phyloP scores from a whole-genome alignment of 2,329 filamentous ascomycete genomes.

The Celoporthe dispersa region DNA sequence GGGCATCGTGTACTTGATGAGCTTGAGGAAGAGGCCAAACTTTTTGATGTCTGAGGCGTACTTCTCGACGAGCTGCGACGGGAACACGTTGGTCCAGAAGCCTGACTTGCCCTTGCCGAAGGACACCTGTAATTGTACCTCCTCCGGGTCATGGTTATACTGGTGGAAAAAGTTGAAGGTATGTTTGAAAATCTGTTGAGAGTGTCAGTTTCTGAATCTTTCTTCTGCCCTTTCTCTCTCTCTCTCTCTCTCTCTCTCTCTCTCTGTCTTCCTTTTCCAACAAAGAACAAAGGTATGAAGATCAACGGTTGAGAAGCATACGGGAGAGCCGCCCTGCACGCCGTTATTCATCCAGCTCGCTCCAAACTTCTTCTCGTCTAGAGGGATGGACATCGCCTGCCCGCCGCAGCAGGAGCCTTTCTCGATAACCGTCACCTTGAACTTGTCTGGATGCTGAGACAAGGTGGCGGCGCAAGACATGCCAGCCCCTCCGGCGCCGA shows the following conservation, averaged over 20 bases:
- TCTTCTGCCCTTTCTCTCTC: background rate
- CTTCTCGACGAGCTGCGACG: slow-evolving; percentile 52
- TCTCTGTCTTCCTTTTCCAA: background rate
- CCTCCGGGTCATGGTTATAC: slow-evolving; percentile 41
- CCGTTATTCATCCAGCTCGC: slow-evolving; percentile 66
- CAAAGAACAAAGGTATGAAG: no score
- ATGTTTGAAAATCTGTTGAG: slow-evolving; percentile 54
- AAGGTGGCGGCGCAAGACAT: slow-evolving; percentile 71
- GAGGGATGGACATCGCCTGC: slow-evolving; percentile 62
- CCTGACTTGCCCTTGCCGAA: slow-evolving; percentile 55
- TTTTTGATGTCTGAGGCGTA: slow-evolving; percentile 55
- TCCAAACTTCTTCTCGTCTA: slow-evolving; percentile 60
- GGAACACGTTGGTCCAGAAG: slow-evolving; percentile 62
- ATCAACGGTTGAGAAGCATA: background rate
- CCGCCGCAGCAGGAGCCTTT: slow-evolving; percentile 61
- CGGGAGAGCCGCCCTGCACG: slow-evolving; percentile 35
- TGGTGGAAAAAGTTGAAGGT: slow-evolving; percentile 59
- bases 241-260: no score
- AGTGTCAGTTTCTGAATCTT: background rate
- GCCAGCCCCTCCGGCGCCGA: slow-evolving; percentile 67
- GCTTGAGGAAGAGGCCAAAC: slow-evolving; percentile 53
- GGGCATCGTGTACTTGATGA: slow-evolving; percentile 56
- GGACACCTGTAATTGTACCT: slow-evolving; percentile 58
- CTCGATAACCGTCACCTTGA: slow-evolving; percentile 68
- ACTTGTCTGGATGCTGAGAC: slow-evolving; percentile 66